These are phyloP conservation scores for Naumovozyma castellii DNA, from an alignment of 805 yeast genomes.

Conservation along the genomic window DNA sequence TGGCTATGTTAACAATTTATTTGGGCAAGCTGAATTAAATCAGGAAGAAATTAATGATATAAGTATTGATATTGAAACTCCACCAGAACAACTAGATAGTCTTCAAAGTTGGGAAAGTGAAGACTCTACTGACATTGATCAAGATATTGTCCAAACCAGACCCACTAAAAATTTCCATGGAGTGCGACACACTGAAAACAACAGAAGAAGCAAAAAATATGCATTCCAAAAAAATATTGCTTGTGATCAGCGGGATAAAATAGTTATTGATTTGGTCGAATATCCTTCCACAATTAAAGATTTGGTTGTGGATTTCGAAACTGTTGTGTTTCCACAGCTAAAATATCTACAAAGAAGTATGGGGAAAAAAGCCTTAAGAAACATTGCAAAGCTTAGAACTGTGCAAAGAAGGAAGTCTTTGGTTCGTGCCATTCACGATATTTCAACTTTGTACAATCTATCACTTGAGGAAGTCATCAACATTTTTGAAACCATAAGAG, in stretches of 20 bases:
- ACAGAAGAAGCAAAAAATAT: too few relatives aligned
- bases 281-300: slow-evolving; percentile 28
- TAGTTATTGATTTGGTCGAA: slow-evolving; percentile 25
- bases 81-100: slow-evolving; percentile 2
- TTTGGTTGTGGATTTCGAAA: slow-evolving; percentile 28
- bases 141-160: too few relatives aligned
- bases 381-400: slow-evolving; percentile 31
- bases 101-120: too few relatives aligned
- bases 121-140: too few relatives aligned
- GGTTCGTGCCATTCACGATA: slow-evolving; percentile 30
- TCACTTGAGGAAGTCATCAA: slow-evolving; percentile 23
- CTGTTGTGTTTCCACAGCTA: slow-evolving; percentile 28
- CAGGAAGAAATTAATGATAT: neutral
- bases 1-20: neutral
- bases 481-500: slow-evolving; percentile 27
- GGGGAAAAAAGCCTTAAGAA: slow-evolving; percentile 20
- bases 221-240: too few relatives aligned
- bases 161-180: too few relatives aligned
- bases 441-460: slow-evolving; percentile 21
- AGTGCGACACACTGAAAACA: too few relatives aligned
- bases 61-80: slow-evolving; percentile 1
- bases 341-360: slow-evolving; percentile 28
- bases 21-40: neutral
- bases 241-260: too few relatives aligned
- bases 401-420: slow-evolving; percentile 32